A percentile compares a stretch with the other conserved stretches of the same genome.
Conservation (phyloP, 179 eudicot species). For the Silene coronaria region DNA sequence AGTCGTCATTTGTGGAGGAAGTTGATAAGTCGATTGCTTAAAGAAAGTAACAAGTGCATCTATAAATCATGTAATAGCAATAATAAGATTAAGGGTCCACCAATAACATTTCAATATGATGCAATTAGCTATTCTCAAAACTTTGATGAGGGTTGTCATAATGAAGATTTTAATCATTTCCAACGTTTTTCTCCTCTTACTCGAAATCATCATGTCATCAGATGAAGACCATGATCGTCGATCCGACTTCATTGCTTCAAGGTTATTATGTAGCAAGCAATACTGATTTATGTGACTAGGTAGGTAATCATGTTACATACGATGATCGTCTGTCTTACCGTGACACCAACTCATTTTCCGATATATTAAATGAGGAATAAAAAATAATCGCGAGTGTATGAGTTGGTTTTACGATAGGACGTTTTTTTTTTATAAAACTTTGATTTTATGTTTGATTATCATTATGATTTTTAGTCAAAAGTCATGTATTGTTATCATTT, state of each 20-base stretch:
- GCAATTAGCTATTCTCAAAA: conserved; percentile 67
- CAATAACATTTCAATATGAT: conserved; percentile 51
- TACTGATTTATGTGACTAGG: background rate
- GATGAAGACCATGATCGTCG: background rate
- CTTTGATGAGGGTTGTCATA: conserved; percentile 62
- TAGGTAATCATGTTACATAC: no score
- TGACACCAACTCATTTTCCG: no score
- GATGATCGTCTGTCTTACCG: no score
- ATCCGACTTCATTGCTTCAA: background rate
- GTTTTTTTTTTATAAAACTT: no score
- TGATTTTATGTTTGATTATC: background rate
- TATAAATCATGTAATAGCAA: conserved; percentile 20
- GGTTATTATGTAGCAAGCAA: background rate
- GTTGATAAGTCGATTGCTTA: conserved; percentile 39
- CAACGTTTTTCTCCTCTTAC: conserved; percentile 23
- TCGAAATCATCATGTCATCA: conserved; percentile 1
- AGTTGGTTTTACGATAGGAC: no score
- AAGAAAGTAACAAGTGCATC: conserved; percentile 42
- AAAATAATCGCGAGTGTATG: no score
- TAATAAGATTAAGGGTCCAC: conserved; percentile 9
- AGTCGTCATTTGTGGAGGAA: conserved; percentile 41
- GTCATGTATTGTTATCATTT: background rate
- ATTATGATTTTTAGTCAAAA: background rate
- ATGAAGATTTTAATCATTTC: conserved; percentile 31
- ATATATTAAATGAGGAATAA: no score